Evolutionary conservation across 2,329 filamentous ascomycete genomes (phyloP), one percentile per base, ranked within the genome.

Genomic region (Xylaria hypoxylon): DNA sequence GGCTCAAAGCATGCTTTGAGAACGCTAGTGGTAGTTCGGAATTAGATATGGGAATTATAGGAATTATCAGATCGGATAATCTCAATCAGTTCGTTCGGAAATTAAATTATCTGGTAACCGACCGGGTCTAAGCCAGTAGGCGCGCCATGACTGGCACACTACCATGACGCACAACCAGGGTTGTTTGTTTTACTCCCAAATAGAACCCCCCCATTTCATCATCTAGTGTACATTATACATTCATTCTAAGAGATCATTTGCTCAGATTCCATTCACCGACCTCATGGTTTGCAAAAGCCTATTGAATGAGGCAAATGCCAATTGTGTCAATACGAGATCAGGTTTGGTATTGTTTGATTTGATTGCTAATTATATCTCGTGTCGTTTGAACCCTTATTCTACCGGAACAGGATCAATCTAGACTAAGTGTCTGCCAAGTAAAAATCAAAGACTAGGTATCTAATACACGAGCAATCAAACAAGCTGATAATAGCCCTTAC

Each of bases 51-150:
- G 51, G 51, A 40, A 53, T 53, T 53, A 53, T 6, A 40, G 52
- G n/a, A 19, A 58, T 67, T 57, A 64, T 53, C 40, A 64, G 45
- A 64, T 60, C 62, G 33, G 56, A 60, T 64, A 59, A 59, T 42
- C 50, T n/a, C n/a, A n/a, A n/a, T n/a, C n/a, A n/a, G n/a, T n/a
- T n/a, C 55, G 31, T 15, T 24, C 44, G 42, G 31, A 57, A 42
- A 56, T 52, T 31, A 55, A 28, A 40, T 22, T 26, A 38, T 33
- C 19, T 44, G 19, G 38, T 11, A 11, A 38, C 13, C 13, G 35
- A 38, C 35, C 35, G 10, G 22, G n/a, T 57, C 33, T 44, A 22
- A 42, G 19, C 24, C 28, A 38, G 17, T 52, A 24, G 22, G 28
- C 45, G 50, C 45, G 51, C 45, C 53, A 59, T 45, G 13, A 24